phyloP scores from a whole-genome alignment of 2,329 filamentous ascomycete species.

The Penicillium sp. region DNA sequence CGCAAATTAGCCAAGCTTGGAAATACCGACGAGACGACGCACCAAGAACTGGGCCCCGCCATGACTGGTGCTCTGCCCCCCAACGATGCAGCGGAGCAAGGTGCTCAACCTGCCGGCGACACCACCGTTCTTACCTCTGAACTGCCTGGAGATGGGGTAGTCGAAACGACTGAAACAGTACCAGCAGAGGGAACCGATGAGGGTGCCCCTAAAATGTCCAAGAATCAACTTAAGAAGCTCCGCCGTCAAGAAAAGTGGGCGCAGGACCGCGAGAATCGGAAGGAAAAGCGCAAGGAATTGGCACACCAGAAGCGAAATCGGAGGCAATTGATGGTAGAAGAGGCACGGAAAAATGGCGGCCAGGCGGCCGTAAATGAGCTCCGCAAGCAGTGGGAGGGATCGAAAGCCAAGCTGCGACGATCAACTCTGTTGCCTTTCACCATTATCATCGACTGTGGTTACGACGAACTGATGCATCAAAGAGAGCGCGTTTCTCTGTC shows the following conservation, averaged over 20 bases:
- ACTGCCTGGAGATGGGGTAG: constrained; percentile 3
- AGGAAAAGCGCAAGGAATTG: constrained; percentile 63
- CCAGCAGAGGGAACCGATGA: constrained; percentile 10
- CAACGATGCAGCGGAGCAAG: constrained; percentile 17
- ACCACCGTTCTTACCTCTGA: constrained; percentile 11
- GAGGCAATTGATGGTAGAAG: constrained; percentile 46
- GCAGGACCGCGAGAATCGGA: constrained; percentile 65
- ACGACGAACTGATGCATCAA: constrained; percentile 86
- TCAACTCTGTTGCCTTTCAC: constrained; percentile 72
- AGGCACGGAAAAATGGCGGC: constrained; percentile 32
- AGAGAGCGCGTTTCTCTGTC: constrained; percentile 82
- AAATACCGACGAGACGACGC: constrained; percentile 21
- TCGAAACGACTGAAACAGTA: neutral
- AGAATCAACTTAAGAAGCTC: constrained; percentile 83
- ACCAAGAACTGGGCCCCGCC: constrained; percentile 30
- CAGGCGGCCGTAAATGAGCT: constrained; percentile 30
- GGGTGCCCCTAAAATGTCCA: constrained; percentile 63
- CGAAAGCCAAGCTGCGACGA: constrained; percentile 32
- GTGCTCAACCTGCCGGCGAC: constrained; percentile 12
- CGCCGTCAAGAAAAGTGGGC: constrained; percentile 76
- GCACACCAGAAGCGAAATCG: constrained; percentile 57
- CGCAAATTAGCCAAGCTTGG: constrained; percentile 60
- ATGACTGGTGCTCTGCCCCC: constrained; percentile 36
- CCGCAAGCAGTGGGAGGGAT: constrained; percentile 30
- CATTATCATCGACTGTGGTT: constrained; percentile 87